Evolutionary conservation across 108 stramenopile genomes (phyloP).

Genomic region (Epithemia pelagica): DNA sequence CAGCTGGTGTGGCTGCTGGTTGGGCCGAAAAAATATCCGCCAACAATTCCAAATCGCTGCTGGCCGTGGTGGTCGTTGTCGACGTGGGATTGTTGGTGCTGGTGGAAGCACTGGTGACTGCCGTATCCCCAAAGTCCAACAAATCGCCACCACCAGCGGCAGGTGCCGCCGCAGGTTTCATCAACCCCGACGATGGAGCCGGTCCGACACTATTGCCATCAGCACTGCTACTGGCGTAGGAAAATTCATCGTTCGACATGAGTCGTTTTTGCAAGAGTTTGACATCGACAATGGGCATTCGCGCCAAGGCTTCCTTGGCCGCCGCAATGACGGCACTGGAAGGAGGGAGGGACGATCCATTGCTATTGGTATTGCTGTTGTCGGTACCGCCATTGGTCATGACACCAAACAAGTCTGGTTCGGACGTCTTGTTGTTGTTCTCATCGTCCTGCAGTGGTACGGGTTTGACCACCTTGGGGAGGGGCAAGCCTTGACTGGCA

Average conservation of each 20-base stretch:
- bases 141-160: slow-evolving; percentile 59
- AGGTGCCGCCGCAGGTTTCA: slow-evolving; percentile 15
- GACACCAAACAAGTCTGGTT: slow-evolving; percentile 42
- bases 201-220: neutral
- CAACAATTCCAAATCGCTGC: slow-evolving; percentile 82
- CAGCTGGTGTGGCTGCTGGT: slow-evolving; percentile 31
- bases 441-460: slow-evolving; percentile 33
- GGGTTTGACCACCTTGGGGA: slow-evolving; percentile 26
- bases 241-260: slow-evolving; percentile 4
- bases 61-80: slow-evolving; percentile 18
- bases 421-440: neutral
- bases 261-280: slow-evolving; percentile 71
- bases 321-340: slow-evolving; percentile 57
- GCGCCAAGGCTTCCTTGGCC: slow-evolving; percentile 81
- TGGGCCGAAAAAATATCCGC: slow-evolving; percentile 85
- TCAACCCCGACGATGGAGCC: neutral
- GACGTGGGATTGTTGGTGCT: slow-evolving; percentile 11
- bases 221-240: slow-evolving; percentile 20
- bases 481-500: slow-evolving; percentile 56
- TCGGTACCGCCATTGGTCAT: slow-evolving; percentile 17
- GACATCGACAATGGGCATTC: slow-evolving; percentile 92
- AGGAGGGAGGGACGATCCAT: slow-evolving; percentile 15
- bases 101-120: slow-evolving; percentile 21
- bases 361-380: too few species aligned
- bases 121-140: slow-evolving; percentile 89